These are phyloP conservation scores for Maudiozyma saulgeensis DNA, from an alignment of 805 yeast genomes.

Conservation along the genomic window DNA sequence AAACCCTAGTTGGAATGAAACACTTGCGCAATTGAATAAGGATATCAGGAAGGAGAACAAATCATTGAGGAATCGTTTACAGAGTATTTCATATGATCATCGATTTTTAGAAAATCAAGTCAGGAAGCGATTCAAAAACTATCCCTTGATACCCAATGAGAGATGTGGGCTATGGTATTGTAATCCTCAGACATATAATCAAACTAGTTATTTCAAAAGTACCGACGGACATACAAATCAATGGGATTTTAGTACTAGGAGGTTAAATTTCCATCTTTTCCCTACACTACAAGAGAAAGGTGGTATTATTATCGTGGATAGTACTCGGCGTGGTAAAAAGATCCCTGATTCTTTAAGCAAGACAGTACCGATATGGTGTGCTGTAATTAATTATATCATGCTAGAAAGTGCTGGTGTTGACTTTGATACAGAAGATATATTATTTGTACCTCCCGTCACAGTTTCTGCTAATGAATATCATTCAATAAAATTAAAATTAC, in stretches of 20 bases:
- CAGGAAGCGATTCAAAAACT: conserved; percentile 29
- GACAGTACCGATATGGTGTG: conserved; percentile 88
- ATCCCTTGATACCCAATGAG: conserved; percentile 61
- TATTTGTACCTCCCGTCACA: conserved; percentile 42
- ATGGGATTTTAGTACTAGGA: conserved; percentile 67
- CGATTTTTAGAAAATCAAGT: conserved; percentile 34
- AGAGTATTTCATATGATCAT: conserved; percentile 61
- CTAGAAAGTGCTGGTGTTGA: conserved; percentile 25
- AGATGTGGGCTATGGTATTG: conserved; percentile 86
- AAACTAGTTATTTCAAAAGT: conserved; percentile 69
- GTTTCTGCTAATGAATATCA: conserved; percentile 49
- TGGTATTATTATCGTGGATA: conserved; percentile 64
- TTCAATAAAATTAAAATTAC: conserved; percentile 40
- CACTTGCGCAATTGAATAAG: conserved; percentile 26
- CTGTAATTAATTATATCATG: conserved; percentile 53
- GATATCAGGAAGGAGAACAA: conserved; percentile 42
- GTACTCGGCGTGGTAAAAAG: conserved; percentile 74
- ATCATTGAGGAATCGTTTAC: conserved; percentile 50
- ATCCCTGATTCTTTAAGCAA: conserved; percentile 84
- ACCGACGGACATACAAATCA: conserved; percentile 83
- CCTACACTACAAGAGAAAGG: conserved; percentile 33
- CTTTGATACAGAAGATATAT: conserved; percentile 25
- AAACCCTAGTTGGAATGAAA: not conserved
- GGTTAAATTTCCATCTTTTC: conserved; percentile 67
- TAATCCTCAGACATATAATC: conserved; percentile 32